Evolutionary conservation across 352 stramenopile genomes (phyloP), one percentile per base, ranked within the genome.

Genomic region (Globisporangium emineosum): DNA sequence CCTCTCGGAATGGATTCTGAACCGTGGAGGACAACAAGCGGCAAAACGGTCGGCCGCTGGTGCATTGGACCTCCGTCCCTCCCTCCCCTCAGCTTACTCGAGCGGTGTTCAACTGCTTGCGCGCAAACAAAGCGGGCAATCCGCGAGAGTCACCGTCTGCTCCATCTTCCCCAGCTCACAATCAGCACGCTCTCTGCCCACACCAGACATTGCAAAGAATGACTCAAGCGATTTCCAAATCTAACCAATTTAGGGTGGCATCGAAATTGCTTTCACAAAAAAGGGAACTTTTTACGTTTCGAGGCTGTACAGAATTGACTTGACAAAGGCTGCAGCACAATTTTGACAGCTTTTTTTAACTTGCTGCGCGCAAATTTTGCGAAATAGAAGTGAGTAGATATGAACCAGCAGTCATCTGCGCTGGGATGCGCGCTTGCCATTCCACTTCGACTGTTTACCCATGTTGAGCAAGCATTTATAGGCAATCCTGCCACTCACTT

Each of bases 1-100:
- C 49, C 35, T 13, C 30, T 57, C 37, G 60, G 50, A 65, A 65
- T 60, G 60, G 60, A 65, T 60, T 65, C 60, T 65, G 60, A 60
- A 60, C 47, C 32, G 50, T 56, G 50, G 32, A 50, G 52, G 54
- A 45, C 12, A 23, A 61, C 35, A 37, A 61, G 33, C 9, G 19
- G 3, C 40, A 45, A 45, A 21, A 37, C 32, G 32, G 32, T n/a
- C n/a, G n/a, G n/a, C n/a, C 32, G 12, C 9, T 37, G 9, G 6
- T 17, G 40, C 9, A 21, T 19, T 35, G 42, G 57, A 62, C 57
- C 57, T 62, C 42, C 27, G 21, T 35, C 42, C 17, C 10, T 21
- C 42, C 17, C 13, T 53, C 35, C 33, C 32, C 54, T 60, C 12
- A 21, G 37, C 35, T 58, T 61, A 35, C 21, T 35, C 40, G 25